These are phyloP conservation scores for Penicillium verrucosum DNA, from an alignment of 2,329 filamentous ascomycete species.

Conservation along the genomic window DNA sequence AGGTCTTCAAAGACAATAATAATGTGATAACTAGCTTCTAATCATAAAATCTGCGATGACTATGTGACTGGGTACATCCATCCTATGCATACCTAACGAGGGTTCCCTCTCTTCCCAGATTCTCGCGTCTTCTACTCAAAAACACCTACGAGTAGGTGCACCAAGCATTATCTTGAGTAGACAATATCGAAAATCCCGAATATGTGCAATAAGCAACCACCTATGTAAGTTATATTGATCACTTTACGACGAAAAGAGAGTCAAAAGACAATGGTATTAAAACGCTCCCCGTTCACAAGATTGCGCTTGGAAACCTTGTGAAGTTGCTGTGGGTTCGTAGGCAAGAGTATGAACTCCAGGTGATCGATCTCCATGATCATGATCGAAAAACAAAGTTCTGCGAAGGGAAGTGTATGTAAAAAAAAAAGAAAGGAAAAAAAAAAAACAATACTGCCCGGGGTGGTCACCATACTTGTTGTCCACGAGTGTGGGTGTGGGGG, in stretches of 20 bases:
- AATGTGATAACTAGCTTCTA: not conserved
- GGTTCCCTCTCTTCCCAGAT: not conserved
- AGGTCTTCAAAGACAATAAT: not conserved
- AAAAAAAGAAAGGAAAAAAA: too few species aligned
- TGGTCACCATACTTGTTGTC: not conserved
- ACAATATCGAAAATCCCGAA: not conserved
- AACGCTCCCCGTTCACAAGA: not conserved
- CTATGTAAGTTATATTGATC: not conserved
- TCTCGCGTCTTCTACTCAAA: not conserved
- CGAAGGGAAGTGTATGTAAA: not conserved
- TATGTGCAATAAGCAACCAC: not conserved
- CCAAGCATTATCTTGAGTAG: not conserved
- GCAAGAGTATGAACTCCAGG: not conserved
- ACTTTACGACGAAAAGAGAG: not conserved
- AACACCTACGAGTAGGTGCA: not conserved
- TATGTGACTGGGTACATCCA: not conserved
- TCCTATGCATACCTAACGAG: not conserved
- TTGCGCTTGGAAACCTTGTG: not conserved
- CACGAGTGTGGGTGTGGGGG: not conserved
- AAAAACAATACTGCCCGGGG: not conserved
- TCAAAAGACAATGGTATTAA: not conserved
- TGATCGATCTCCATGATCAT: not conserved
- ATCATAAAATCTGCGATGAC: not conserved
- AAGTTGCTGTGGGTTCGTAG: not conserved
- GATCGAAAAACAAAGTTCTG: not conserved